Base-by-base conservation (phyloP, 108 stramenopile species). In the Cyclotella distinguenda region DNA sequence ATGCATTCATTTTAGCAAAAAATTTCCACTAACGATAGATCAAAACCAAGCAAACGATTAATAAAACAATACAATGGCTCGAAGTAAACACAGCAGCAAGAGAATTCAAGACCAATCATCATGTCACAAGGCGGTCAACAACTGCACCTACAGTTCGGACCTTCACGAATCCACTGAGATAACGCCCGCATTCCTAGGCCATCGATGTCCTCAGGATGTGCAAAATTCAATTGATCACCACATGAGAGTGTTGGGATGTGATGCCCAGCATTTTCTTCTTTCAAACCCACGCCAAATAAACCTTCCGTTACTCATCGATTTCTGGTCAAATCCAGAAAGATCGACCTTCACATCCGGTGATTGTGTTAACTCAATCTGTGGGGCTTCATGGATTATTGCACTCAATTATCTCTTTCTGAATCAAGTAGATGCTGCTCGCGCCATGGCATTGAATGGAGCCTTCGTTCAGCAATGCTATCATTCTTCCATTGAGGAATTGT, bases 171-270 rank as follows among this genome's bases (percentile, higher is more conserved):
- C 34, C 3, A 15, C 6, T 21, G 34, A 55, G 10, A 34, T 55
- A 18, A 59, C 62, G 31, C 62, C 62, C 9, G 49, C 62, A 42
- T 34, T 44, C 27, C 62, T 64, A 7, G 62, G 62, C 15, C 62
- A 64, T 31, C 46, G 62, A 25, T 38, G 28, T 22, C 62, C 62
- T 34, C 62, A 64, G 38, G 62, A 64, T 36, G 62, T 49, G 30
- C 47, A 44, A 9, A 44, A 64, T 50, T n/a, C 62, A 18, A 64
- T 64, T 12, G 38, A 64, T 12, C 49, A 39, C 32, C 62, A 64
- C 32, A 18, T 46, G 19, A 44, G 28, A 6, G 38, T 38, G 10
- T 38, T 64, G 6, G 23, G 32, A 1, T 34, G 28, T 6, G 62
- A 64, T 11, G 62, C 49, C n/a, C 28, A 38, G 13, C 46, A 5